A percentile compares a stretch with the other conserved stretches of the same genome.
Evolutionary conservation across 192 early-diverging fungal genomes (phyloP).

Genomic region (Tieghemiomyces parasiticus): DNA sequence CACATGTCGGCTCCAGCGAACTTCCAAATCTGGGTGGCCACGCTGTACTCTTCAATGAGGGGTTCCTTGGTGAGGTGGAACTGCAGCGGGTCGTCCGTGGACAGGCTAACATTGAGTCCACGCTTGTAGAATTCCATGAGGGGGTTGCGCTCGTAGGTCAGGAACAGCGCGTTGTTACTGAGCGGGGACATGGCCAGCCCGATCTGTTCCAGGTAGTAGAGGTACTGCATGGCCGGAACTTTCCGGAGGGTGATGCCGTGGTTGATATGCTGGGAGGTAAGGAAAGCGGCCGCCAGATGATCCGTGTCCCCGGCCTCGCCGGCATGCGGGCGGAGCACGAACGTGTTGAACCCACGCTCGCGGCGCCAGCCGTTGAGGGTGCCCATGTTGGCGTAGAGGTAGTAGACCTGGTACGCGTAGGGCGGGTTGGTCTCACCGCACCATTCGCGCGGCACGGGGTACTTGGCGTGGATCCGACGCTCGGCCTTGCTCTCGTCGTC

Average conservation of each 20-base stretch:
- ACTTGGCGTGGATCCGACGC: conserved; percentile 67
- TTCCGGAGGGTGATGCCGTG: conserved; percentile 91
- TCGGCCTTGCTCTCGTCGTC: conserved; percentile 92
- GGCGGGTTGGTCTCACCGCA: conserved; percentile 56
- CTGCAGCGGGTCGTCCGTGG: conserved; percentile 90
- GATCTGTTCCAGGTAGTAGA: conserved; percentile 90
- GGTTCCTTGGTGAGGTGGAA: conserved; percentile 97
- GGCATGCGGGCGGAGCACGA: conserved; percentile 85
- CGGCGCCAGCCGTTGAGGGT: conserved; percentile 65
- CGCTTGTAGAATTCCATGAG: conserved; percentile 84
- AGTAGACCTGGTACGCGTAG: conserved; percentile 89
- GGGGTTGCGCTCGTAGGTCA: conserved; percentile 86
- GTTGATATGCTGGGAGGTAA: conserved; percentile 72
- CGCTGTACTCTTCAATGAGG: conserved; percentile 91
- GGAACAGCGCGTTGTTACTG: conserved; percentile 91
- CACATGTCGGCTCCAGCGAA: conserved; percentile 85
- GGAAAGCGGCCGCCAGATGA: conserved; percentile 76
- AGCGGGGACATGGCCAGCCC: conserved; percentile 94
- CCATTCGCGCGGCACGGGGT: conserved; percentile 49
- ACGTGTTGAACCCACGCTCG: conserved; percentile 70
- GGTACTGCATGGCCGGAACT: conserved; percentile 85
- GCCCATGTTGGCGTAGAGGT: conserved; percentile 76
- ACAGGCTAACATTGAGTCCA: conserved; percentile 84
- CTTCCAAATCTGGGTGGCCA: conserved; percentile 94
- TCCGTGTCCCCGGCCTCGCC: conserved; percentile 95